A percentile compares a stretch with the other conserved stretches of the same genome.
These are phyloP conservation scores for Dryadomyces quercivorus DNA, from an alignment of 2,329 filamentous ascomycete genomes.

Conservation along the genomic window DNA sequence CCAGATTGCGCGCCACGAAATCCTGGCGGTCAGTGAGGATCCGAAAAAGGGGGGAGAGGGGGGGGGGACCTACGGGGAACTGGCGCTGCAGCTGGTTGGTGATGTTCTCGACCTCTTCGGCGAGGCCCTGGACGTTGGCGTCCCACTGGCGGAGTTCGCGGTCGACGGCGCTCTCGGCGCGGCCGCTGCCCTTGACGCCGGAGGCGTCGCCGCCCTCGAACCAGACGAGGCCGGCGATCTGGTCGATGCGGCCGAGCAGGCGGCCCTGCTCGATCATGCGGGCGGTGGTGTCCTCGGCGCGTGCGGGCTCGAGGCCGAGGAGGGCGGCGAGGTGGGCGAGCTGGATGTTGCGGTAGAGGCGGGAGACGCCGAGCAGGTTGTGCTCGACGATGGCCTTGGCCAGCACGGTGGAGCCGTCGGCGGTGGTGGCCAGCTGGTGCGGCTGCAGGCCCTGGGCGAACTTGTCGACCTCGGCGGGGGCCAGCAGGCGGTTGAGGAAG, in stretches of 20 bases:
- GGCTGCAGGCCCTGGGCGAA: conserved; percentile 72
- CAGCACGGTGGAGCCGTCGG: conserved; percentile 85
- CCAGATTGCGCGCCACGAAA: conserved; percentile 43
- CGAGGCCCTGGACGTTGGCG: conserved; percentile 69
- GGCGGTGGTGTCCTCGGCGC: conserved; percentile 83
- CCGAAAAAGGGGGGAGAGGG: background rate
- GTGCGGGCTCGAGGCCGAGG: conserved; percentile 65
- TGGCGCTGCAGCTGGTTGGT: conserved; percentile 69
- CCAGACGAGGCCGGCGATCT: conserved; percentile 78
- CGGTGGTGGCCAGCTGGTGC: conserved; percentile 81
- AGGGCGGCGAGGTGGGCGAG: conserved; percentile 65
- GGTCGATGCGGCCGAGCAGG: conserved; percentile 79
- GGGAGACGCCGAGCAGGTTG: conserved; percentile 78
- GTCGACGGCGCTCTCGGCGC: conserved; percentile 49
- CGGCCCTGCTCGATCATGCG: conserved; percentile 94
- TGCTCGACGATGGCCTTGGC: conserved; percentile 92
- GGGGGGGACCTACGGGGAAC: conserved; percentile 46
- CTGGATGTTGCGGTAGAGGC: conserved; percentile 65
- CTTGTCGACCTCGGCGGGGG: conserved; percentile 68
- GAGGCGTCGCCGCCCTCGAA: conserved; percentile 68
- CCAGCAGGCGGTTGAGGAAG: conserved; percentile 79
- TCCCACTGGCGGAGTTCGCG: conserved; percentile 80
- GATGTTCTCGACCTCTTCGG: conserved; percentile 71
- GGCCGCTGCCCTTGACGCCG: conserved; percentile 55
- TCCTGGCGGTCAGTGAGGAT: conserved; percentile 24